These are phyloP conservation scores for Phytophthora cajani DNA, from an alignment of 352 stramenopile genomes.

Conservation along the genomic window DNA sequence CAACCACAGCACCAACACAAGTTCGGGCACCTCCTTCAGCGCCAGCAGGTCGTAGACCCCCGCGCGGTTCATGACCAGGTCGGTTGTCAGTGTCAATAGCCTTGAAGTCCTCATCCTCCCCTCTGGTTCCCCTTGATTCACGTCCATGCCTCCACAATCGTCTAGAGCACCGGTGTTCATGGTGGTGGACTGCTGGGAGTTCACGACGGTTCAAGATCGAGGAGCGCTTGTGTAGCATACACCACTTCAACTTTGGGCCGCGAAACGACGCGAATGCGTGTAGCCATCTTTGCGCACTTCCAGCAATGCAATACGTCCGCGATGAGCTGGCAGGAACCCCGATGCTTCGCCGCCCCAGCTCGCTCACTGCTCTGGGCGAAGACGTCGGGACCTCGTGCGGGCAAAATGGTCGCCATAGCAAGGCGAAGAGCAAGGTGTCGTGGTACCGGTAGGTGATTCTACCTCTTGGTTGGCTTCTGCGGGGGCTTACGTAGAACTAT, in stretches of 20 bases:
- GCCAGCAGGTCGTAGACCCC: constrained; percentile 68
- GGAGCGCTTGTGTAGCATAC: constrained; percentile 20
- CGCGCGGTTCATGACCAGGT: constrained; percentile 64
- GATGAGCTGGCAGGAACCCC: constrained; percentile 5
- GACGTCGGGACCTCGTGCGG: not conserved
- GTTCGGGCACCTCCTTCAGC: constrained; percentile 62
- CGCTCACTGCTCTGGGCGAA: constrained; percentile 16
- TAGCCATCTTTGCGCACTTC: constrained; percentile 23
- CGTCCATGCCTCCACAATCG: constrained; percentile 3
- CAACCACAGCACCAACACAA: not conserved
- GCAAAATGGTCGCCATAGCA: constrained; percentile 3
- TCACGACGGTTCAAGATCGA: constrained; percentile 48
- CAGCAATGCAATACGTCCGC: constrained; percentile 18
- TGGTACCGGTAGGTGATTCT: constrained; percentile 67
- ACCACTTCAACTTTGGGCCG: constrained; percentile 22
- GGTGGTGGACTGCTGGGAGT: not conserved
- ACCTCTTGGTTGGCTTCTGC: too few species aligned
- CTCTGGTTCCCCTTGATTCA: not conserved
- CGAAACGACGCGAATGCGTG: constrained; percentile 29
- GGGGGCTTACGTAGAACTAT: too few species aligned
- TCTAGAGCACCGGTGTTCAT: not conserved
- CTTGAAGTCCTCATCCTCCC: not conserved
- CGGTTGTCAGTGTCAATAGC: constrained; percentile 37
- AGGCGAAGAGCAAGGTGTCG: constrained; percentile 46
- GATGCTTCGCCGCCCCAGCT: constrained; percentile 14